phyloP scores from a whole-genome alignment of 2,329 filamentous ascomycete genomes.

The Paradendryphiella salina region DNA sequence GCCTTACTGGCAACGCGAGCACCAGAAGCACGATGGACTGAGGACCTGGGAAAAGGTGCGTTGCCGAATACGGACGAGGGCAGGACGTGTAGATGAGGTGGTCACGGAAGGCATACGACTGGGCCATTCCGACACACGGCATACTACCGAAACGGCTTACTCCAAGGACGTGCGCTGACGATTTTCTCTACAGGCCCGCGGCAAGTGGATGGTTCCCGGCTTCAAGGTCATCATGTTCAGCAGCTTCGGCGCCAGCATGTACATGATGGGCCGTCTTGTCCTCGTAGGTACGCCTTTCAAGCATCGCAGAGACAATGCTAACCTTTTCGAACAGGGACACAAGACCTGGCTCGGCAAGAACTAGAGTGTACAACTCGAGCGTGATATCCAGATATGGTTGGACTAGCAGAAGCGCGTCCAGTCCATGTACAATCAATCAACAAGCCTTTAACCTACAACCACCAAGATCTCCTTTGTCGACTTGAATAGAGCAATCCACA shows the following conservation, averaged over 20 bases:
- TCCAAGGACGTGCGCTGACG: constrained; percentile 19
- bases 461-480: constrained; percentile 2
- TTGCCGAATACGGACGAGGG: constrained; percentile 27
- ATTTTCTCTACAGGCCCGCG: constrained; percentile 61
- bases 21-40: constrained; percentile 72
- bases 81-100: constrained; percentile 1
- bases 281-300: constrained; percentile 46
- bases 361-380: constrained; percentile 23
- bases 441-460: constrained; percentile 24
- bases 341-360: constrained; percentile 69
- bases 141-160: not conserved
- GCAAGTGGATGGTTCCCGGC: constrained; percentile 66
- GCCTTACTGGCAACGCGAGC: constrained; percentile 72
- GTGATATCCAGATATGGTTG: constrained; percentile 11
- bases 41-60: constrained; percentile 80
- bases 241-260: constrained; percentile 66
- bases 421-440: constrained; percentile 42
- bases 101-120: not conserved
- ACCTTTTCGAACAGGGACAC: constrained; percentile 59
- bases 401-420: constrained; percentile 20
- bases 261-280: constrained; percentile 73
- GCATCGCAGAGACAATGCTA: not conserved
- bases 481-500: constrained; percentile 5
- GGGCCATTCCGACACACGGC: not conserved
- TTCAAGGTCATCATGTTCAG: constrained; percentile 69